Evolutionary conservation across 495 filamentous ascomycete species (phyloP).

Genomic region (Lindgomyces ingoldianus): DNA sequence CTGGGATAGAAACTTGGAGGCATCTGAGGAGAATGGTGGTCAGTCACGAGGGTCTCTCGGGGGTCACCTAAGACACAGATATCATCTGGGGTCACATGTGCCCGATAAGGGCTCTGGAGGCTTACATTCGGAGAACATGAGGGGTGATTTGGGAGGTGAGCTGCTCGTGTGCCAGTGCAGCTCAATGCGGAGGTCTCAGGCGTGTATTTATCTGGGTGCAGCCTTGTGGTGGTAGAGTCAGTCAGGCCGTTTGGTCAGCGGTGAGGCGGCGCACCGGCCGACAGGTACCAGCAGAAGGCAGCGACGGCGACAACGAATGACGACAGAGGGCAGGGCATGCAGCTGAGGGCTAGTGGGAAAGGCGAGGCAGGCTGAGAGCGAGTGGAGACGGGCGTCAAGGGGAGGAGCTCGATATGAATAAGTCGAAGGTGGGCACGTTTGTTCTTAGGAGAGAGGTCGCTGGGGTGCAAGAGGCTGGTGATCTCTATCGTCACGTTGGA

Average conservation of each 20-base stretch:
- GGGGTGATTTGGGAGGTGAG: constrained; percentile 36
- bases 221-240: constrained; percentile 25
- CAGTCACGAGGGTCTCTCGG: constrained; percentile 42
- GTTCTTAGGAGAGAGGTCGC: not conserved
- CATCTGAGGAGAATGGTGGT: constrained; percentile 62
- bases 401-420: not conserved
- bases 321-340: constrained; percentile 1
- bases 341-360: constrained; percentile 2
- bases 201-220: constrained; percentile 25
- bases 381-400: not conserved
- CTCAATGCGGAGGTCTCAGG: constrained; percentile 16
- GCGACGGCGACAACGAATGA: constrained; percentile 7
- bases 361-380: not conserved
- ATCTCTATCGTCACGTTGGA: not conserved
- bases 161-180: constrained; percentile 35
- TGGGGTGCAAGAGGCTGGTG: no score
- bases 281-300: constrained; percentile 15
- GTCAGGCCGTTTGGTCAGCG: constrained; percentile 25
- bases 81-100: constrained; percentile 29
- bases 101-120: constrained; percentile 31
- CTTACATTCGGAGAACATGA: constrained; percentile 99
- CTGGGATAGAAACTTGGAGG: constrained; percentile 94
- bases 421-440: not conserved
- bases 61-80: constrained; percentile 30
- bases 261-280: constrained; percentile 16